A percentile compares a stretch with the other conserved stretches of the same genome.
Conservation (phyloP, 441 rosid species). For the Kokia cookei region DNA sequence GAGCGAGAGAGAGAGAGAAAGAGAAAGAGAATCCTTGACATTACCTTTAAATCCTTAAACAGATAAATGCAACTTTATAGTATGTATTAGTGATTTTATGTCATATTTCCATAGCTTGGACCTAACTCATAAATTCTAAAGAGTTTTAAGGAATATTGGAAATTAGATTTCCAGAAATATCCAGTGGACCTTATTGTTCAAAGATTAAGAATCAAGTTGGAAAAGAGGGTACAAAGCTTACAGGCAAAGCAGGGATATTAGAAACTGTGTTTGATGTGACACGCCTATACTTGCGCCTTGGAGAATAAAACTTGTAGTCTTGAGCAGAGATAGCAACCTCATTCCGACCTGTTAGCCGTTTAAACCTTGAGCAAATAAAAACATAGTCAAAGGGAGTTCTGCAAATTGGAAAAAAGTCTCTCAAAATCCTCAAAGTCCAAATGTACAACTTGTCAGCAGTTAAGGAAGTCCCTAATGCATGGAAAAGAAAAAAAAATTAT, state of each 20-base stretch:
- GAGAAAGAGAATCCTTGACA: not conserved
- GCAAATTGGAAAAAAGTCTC: not conserved
- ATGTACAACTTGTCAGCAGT: not conserved
- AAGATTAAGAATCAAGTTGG: not conserved
- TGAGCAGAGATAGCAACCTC: conserved; percentile 70
- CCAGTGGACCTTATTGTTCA: not conserved
- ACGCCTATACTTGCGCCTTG: conserved; percentile 84
- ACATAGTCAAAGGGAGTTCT: conserved; percentile 9
- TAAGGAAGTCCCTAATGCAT: not conserved
- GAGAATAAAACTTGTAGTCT: conserved; percentile 86
- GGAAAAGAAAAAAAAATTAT: not conserved
- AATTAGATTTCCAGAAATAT: not conserved
- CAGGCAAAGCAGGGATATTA: conserved; percentile 53
- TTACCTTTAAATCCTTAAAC: not conserved
- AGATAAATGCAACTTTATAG: not conserved
- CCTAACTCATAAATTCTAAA: not conserved
- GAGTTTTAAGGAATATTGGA: not conserved
- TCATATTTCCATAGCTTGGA: not conserved
- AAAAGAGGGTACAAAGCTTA: conserved; percentile 27
- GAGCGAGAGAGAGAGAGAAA: not conserved
- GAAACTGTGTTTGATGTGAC: conserved; percentile 38
- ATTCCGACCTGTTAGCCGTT: conserved; percentile 71
- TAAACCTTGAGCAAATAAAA: conserved; percentile 56
- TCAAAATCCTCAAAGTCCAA: not conserved
- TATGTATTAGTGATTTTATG: not conserved